Base-by-base conservation (phyloP, 352 stramenopile genomes). In the Pythium rishiriense region DNA sequence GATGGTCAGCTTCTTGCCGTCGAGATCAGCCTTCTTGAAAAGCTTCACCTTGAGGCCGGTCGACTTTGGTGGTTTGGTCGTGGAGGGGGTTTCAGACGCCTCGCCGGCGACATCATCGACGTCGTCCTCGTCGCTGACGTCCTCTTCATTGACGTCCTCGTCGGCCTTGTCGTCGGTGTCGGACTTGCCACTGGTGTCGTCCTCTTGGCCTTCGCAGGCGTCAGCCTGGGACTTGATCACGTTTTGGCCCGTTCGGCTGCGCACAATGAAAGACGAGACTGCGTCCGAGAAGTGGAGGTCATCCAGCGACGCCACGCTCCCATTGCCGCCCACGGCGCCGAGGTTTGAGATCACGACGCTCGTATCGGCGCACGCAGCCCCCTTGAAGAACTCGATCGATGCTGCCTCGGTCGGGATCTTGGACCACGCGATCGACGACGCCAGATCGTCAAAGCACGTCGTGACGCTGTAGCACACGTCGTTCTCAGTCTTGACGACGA, bases 391-490 rank as follows among this genome's bases (percentile, higher is more conserved):
- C 21, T 62, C 54, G 54, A 62, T 45, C 3, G 39, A 62, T 12
- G n/a, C 12, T 5, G 14, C 39, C 19, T 21, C 24, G 29, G 22
- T 41, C 22, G 41, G 54, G 17, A 52, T 25, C 21, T 53, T 42
- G 21, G 54, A 41, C 54, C 54, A 62, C 41, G 41, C 26, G 25
- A 62, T n/a, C 28, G 54, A 62, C 14, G 43, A 52, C 25, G 54
- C 22, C 11, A 45, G 7, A 42, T 62, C 43, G 10, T 62, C 54
- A 29, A 62, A 62, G 54, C 54, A 62, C 25, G 54, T 21, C 19
- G 22, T 26, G 22, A 62, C 42, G 17, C 28, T 52, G 54, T 62
- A 62, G 39, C 54, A 62, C 39, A 62, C 54, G n/a, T 62, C 54
- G 54, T 28, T 53, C 22, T 49, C 41, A 7, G 54, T 53, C 25